Conservation (phyloP, 1,284 basidiomycete species). For the Ganoderma sinense region DNA sequence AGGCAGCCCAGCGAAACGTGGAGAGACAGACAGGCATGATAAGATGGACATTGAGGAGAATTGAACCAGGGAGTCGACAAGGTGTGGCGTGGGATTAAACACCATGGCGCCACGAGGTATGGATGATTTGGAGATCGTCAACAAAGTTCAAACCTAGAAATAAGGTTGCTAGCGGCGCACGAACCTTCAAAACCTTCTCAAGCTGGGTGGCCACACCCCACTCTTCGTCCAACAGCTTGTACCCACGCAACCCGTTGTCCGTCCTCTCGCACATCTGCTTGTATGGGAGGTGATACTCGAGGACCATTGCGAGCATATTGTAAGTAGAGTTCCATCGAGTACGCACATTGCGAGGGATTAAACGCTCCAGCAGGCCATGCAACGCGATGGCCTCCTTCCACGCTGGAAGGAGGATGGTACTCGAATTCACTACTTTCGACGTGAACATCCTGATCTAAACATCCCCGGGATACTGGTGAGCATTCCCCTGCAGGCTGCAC, state of each 20-base stretch:
- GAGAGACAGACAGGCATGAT: too few species aligned
- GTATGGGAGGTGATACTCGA: too few species aligned
- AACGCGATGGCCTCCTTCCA: constrained; percentile 31
- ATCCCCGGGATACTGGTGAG: constrained; percentile 18
- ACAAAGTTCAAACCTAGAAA: not conserved
- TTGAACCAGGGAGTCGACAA: too few species aligned
- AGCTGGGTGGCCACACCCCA: constrained; percentile 38
- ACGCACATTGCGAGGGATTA: constrained; percentile 41
- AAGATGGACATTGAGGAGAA: too few species aligned
- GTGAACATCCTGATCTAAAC: constrained; percentile 36
- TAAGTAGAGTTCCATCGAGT: constrained; percentile 47
- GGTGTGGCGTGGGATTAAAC: too few species aligned
- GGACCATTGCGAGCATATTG: constrained; percentile 36
- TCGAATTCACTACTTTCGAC: constrained; percentile 41
- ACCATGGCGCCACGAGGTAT: too few species aligned
- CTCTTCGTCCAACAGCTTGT: constrained; percentile 25
- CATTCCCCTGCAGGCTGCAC: too few species aligned
- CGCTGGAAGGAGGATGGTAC: constrained; percentile 40
- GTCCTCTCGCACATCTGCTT: too few species aligned
- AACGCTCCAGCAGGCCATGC: constrained; percentile 15
- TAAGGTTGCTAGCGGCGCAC: not conserved
- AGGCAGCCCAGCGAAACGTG: too few species aligned
- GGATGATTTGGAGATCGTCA: too few species aligned
- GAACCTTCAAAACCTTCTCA: constrained; percentile 33
- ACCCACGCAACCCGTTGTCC: constrained; percentile 8